phyloP scores from a whole-genome alignment of 75 land plant species.

The Sequoia sempervirens region DNA sequence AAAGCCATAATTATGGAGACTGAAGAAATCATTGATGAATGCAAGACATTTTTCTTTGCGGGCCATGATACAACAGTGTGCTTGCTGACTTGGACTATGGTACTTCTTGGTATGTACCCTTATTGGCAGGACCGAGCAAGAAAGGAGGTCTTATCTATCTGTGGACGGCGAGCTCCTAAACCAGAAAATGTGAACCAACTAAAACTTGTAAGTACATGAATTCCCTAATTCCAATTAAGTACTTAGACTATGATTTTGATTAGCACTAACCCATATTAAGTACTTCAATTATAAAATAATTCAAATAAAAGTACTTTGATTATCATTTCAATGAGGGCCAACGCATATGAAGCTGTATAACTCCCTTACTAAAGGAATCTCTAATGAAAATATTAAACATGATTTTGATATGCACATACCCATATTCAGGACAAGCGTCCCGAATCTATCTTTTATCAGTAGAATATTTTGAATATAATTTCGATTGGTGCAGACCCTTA shows the following conservation, averaged over 20 bases:
- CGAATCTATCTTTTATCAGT: not conserved
- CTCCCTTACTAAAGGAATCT: not conserved
- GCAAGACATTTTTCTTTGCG: constrained; percentile 32
- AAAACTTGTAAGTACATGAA: constrained; percentile 8
- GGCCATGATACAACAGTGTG: constrained; percentile 32
- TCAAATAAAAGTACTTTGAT: not conserved
- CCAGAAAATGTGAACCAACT: constrained; percentile 5
- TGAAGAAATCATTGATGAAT: constrained; percentile 31
- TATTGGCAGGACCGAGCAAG: constrained; percentile 26
- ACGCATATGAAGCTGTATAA: not conserved
- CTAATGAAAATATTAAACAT: not conserved
- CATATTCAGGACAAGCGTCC: not conserved
- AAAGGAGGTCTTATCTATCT: constrained; percentile 8
- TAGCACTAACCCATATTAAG: not conserved
- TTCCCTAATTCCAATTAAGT: not conserved
- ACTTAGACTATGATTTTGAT: not conserved
- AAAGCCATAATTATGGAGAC: constrained; percentile 5
- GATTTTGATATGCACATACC: not conserved
- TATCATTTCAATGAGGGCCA: not conserved
- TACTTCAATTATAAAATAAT: too few relatives aligned
- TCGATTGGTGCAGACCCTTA: not conserved
- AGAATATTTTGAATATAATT: not conserved
- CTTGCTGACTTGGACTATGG: constrained; percentile 20
- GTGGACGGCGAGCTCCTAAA: constrained; percentile 6
- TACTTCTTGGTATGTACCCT: constrained; percentile 18